Evolutionary conservation across 1,139 yeast species (phyloP).

Genomic region (Zygosaccharomyces pseudobailii): DNA sequence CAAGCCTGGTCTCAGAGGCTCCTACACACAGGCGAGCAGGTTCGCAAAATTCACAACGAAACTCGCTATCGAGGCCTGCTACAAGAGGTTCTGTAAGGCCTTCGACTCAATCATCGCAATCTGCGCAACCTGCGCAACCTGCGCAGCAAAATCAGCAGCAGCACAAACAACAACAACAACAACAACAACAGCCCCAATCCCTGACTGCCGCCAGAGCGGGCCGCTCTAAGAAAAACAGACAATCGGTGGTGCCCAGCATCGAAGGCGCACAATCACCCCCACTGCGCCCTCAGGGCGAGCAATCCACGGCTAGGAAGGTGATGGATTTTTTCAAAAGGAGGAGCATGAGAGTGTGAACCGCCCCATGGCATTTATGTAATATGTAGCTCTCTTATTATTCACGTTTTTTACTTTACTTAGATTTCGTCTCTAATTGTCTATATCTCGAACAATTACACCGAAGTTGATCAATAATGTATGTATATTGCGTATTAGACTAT

Average conservation of each 20-base stretch:
- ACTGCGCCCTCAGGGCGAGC: conserved; percentile 25
- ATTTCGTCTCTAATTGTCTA: neutral
- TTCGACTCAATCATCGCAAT: neutral
- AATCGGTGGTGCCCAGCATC: conserved; percentile 20
- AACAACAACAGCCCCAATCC: neutral
- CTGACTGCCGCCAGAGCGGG: neutral
- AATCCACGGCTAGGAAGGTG: conserved; percentile 71
- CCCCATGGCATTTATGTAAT: neutral
- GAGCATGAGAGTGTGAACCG: conserved; percentile 42
- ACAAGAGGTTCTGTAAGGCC: conserved; percentile 3
- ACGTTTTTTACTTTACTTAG: neutral
- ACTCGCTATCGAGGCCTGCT: conserved; percentile 1
- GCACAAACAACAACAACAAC: neutral
- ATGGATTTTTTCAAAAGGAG: conserved; percentile 79
- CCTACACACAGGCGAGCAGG: conserved; percentile 2
- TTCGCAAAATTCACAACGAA: neutral
- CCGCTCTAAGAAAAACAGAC: conserved; percentile 9
- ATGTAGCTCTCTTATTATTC: neutral
- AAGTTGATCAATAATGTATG: neutral
- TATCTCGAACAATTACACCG: neutral
- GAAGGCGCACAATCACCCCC: conserved; percentile 5
- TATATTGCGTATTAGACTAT: conserved; percentile 5
- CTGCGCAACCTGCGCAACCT: conserved; percentile 2
- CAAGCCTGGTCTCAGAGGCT: conserved; percentile 19
- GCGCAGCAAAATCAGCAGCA: too few species aligned